Evolutionary conservation across 2,329 filamentous ascomycete species (phyloP), one percentile per base, ranked within the genome.

Genomic region (Colletotrichum limetticola): DNA sequence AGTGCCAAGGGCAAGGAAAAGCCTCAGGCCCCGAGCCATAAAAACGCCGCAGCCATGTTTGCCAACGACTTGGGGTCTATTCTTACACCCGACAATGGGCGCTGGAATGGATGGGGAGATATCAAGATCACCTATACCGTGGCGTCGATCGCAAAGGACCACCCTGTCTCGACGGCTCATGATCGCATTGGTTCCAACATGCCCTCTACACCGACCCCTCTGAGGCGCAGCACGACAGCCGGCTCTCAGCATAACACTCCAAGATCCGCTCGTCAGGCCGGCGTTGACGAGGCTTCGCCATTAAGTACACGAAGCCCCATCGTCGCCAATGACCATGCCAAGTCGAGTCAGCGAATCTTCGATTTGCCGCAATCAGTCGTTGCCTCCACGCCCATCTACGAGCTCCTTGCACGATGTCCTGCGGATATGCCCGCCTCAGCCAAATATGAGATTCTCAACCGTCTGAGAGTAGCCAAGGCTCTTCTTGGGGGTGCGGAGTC

Each of bases 1-100:
- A 81, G 85, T 26, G 83, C 83, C 66, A 97, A 97, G 83, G 91
- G 89, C 61, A 97, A 96, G 82, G 95, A 97, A 14, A 95, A 93
- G 81, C 81, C 85, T 3, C 79, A 83, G 68, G 77, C 75, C 63
- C 77, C 79, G 57, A 82, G 79, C 32, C 77, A 82, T 32, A 87
- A 87, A 77, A 86, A 86, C 68, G 85, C 89, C 26, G 87, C 87
- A 6, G 86, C 88, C 37, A 89, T 93, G 82, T 92, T 94, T 81
- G 93, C 94, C n/a, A 95, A 95, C 76, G 95, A 99, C 81, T 85
- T 99, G 67, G 91, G 93, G 42, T 90, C 92, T 14, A 86, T 98
- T 69, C 91, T 92, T 64, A 92, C 92, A 68, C 87, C 89, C 28
- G 88, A 87, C 32, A 82, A 87, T 57, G 79, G 80, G 28, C 83